Base-by-base conservation (phyloP, 1,284 basidiomycete species). In the Rhizoctonia solani region DNA sequence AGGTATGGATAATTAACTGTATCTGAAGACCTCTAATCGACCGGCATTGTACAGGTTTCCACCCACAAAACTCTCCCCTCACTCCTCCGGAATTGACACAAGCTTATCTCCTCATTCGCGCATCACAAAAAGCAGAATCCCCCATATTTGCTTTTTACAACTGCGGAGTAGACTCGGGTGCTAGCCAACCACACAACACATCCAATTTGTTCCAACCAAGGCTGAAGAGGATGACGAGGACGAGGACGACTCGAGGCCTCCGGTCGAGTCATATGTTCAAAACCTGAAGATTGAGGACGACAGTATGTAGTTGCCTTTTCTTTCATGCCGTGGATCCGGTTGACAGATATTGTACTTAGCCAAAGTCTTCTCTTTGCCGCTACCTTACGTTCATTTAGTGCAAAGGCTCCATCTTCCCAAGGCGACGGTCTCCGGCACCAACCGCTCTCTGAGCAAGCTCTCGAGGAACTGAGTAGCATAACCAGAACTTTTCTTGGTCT, bases 151-250 rank as follows among this genome's bases (percentile, higher is more conserved):
- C 89, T 0, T 95, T 95, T 78, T 95, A 93, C 77, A 95, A 95
- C 71, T 92, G 90, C 72, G 92, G 92, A 3, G 81, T 85, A 53
- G 81, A 84, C 52, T 93, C 90, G 68, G 93, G 93, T 37, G 92
- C 93, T 6, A 93, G 90, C 75, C 93, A 95, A 77, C 80, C 83
- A 1, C 93, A 94, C 78, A 92, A 95, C 93, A 95, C 75, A 74
- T 95, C 21, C 93, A 95, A 76, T 88, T 94, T 69, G 77, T 95
- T 30, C 87, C 89, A 19, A 75, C 83, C 11, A 80, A 79, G 44
- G 78, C 83, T 50, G 87, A 11, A 29, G 27, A 27, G 1, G 85
- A 2, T 87, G 77, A 83, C 9, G 79, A 77, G 9, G 77, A 93
- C 58, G 86, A 91, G 72, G 81, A 82, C 21, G 77, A 81, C 75